Evolutionary conservation across 2,329 filamentous ascomycete species (phyloP), one percentile per base, ranked within the genome.

Genomic region (Scorias spongiosa): DNA sequence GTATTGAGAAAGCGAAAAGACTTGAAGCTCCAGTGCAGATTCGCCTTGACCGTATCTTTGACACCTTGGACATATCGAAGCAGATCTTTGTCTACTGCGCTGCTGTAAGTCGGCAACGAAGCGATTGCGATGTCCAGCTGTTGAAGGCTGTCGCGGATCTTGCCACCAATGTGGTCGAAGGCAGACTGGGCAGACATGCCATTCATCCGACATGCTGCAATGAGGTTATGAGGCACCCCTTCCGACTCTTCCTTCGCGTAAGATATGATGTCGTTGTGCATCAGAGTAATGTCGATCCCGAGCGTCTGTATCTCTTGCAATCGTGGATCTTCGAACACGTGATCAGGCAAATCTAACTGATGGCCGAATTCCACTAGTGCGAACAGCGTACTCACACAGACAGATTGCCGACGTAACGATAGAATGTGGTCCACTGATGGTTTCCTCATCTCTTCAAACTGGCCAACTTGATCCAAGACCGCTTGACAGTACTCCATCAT

Each of bases 241-340:
- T 42, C 40, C 14, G 14, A 15, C 9, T 44, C 42, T 28, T 44
- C 42, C 10, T 44, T 44, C 5, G 12, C 38, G 18, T 44, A 44
- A 4, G 42, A 44, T 5, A 44, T 11, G n/a, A 44, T 28, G 38
- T 44, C 42, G 38, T 44, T 44, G 11, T 44, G 42, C 15, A 44
- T 38, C 3, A 40, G 38, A 2, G 37, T 44, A 2, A 44, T n/a
- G 14, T 44, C 42, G 15, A 44, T 29, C 28, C 32, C 42, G 6
- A 37, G 11, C 18, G 28, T 11, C 14, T 20, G 14, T 28, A 44
- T 40, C 20, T 26, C 20, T 26, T 26, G 20, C 7, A 26, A 26
- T 26, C 20, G 3, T 26, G 20, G 20, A 34, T 38, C 11, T 3
- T 44, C 10, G n/a, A 44, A 28, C 3, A 44, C 38, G 2, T 3